Evolutionary conservation across 2,329 filamentous ascomycete genomes (phyloP).

Genomic region (Penicillium capsulatum): DNA sequence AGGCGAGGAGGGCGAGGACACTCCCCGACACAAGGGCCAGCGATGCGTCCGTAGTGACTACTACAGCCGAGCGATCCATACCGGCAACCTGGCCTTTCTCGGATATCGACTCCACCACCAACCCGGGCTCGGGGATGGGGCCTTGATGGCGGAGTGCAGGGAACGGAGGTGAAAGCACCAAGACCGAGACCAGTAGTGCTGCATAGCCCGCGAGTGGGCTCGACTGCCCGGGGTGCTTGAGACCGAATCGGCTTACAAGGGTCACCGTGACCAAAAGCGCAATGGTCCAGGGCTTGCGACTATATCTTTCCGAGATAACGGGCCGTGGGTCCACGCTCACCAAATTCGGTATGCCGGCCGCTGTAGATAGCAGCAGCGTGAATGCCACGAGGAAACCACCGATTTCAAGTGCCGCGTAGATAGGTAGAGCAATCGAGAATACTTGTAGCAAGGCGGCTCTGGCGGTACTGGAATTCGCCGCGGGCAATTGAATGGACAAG

Average conservation of each 20-base stretch:
- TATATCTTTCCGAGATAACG: slow-evolving; percentile 18
- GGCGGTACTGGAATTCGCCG: slow-evolving; percentile 12
- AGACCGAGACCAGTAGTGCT: slow-evolving; percentile 44
- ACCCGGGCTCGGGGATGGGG: slow-evolving; percentile 20
- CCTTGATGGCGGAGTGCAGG: slow-evolving; percentile 17
- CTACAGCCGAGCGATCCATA: slow-evolving; percentile 8
- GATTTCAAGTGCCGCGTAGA: slow-evolving; percentile 54
- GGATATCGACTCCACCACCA: slow-evolving; percentile 21
- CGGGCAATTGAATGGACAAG: slow-evolving; percentile 15
- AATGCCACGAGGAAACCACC: slow-evolving; percentile 53
- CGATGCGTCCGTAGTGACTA: slow-evolving; percentile 25
- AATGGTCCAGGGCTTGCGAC: slow-evolving; percentile 27
- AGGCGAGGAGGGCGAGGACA: slow-evolving; percentile 21
- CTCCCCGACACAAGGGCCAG: slow-evolving; percentile 28
- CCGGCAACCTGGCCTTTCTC: slow-evolving; percentile 11
- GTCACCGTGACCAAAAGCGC: slow-evolving; percentile 23
- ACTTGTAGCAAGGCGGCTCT: slow-evolving; percentile 31
- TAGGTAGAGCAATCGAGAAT: slow-evolving; percentile 49
- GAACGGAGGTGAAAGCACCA: slow-evolving; percentile 50
- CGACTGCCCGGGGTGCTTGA: slow-evolving; percentile 32
- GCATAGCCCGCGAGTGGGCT: slow-evolving; percentile 46
- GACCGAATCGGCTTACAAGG: slow-evolving; percentile 26
- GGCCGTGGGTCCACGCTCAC: slow-evolving; percentile 10
- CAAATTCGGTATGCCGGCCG: slow-evolving; percentile 42
- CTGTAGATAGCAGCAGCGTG: slow-evolving; percentile 46